These are phyloP conservation scores for Candida qinlingensis DNA, from an alignment of 805 yeast genomes.

Conservation along the genomic window DNA sequence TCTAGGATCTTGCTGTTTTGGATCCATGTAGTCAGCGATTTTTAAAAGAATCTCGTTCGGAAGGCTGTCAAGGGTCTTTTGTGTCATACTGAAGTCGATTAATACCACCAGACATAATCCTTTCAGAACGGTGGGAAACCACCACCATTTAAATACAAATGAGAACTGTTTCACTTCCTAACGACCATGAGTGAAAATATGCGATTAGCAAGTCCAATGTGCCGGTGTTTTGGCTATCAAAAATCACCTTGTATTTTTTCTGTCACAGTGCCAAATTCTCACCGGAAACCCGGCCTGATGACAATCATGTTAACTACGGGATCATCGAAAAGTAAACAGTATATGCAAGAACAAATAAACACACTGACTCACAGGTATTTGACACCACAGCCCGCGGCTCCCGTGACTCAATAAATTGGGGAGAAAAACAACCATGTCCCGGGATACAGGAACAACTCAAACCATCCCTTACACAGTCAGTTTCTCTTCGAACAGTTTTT, in stretches of 20 bases:
- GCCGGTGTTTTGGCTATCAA: too few species aligned
- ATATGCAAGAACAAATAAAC: background rate
- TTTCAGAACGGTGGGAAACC: too few species aligned
- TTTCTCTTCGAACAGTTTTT: conserved; percentile 54
- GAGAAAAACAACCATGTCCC: too few species aligned
- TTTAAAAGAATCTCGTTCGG: conserved; percentile 6
- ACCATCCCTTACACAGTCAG: conserved; percentile 26
- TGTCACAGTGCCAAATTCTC: background rate
- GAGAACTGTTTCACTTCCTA: too few species aligned
- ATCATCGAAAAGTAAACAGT: background rate
- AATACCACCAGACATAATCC: too few species aligned
- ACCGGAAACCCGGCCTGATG: background rate
- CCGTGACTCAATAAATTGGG: background rate
- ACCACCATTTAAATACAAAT: too few species aligned
- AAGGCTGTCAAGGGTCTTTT: background rate
- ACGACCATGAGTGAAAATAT: too few species aligned
- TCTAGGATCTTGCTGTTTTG: conserved; percentile 5
- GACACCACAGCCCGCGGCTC: too few species aligned
- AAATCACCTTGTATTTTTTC: too few species aligned
- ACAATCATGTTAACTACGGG: too few species aligned
- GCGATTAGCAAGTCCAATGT: too few species aligned
- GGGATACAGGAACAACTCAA: too few species aligned
- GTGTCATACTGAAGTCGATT: background rate
- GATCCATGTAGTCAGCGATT: conserved; percentile 3
- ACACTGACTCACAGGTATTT: background rate